A percentile compares a stretch with the other conserved stretches of the same genome.
phyloP scores from a whole-genome alignment of 2,329 filamentous ascomycete genomes.

The Gliomastix tumulicola region DNA sequence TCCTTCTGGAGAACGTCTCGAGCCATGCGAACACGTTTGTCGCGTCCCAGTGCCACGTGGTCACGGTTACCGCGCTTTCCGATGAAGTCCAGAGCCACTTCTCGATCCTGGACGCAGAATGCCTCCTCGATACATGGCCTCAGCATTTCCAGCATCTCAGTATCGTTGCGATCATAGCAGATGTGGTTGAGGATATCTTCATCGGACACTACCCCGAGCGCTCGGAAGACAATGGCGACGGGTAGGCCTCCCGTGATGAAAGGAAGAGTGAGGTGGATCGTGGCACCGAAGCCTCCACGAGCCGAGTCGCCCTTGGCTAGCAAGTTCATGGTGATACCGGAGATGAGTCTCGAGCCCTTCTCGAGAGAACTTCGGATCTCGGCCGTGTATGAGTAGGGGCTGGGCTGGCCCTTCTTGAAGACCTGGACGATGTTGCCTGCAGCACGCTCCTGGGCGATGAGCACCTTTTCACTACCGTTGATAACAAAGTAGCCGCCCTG shows the following conservation, averaged over 20 bases:
- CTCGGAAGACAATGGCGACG: slow-evolving; percentile 91
- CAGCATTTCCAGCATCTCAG: slow-evolving; percentile 94
- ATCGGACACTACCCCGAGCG: slow-evolving; percentile 90
- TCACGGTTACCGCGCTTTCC: slow-evolving; percentile 74
- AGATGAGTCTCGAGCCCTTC: slow-evolving; percentile 91
- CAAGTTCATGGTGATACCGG: slow-evolving; percentile 84
- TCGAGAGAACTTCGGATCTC: slow-evolving; percentile 96
- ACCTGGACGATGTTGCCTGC: slow-evolving; percentile 98
- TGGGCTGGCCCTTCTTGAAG: slow-evolving; percentile 94
- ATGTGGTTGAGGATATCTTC: slow-evolving; percentile 98
- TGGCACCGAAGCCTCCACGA: slow-evolving; percentile 70
- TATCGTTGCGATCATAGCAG: slow-evolving; percentile 91
- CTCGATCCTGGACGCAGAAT: slow-evolving; percentile 90
- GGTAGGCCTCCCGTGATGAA: slow-evolving; percentile 93
- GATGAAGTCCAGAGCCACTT: slow-evolving; percentile 91
- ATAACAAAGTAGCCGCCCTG: slow-evolving; percentile 99
- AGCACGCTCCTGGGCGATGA: slow-evolving; percentile 95
- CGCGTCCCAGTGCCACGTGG: slow-evolving; percentile 59
- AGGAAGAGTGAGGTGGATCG: slow-evolving; percentile 83
- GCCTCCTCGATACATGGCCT: slow-evolving; percentile 97
- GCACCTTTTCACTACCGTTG: slow-evolving; percentile 96
- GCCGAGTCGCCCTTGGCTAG: slow-evolving; percentile 81
- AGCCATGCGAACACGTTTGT: slow-evolving; percentile 87
- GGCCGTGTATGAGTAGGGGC: slow-evolving; percentile 84
- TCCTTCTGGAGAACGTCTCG: slow-evolving; percentile 96